Percentiles rank a stretch among this genome's conserved stretches.
phyloP scores from a whole-genome alignment of 2,329 filamentous ascomycete species.

The Aspergillus pseudoglaucus region DNA sequence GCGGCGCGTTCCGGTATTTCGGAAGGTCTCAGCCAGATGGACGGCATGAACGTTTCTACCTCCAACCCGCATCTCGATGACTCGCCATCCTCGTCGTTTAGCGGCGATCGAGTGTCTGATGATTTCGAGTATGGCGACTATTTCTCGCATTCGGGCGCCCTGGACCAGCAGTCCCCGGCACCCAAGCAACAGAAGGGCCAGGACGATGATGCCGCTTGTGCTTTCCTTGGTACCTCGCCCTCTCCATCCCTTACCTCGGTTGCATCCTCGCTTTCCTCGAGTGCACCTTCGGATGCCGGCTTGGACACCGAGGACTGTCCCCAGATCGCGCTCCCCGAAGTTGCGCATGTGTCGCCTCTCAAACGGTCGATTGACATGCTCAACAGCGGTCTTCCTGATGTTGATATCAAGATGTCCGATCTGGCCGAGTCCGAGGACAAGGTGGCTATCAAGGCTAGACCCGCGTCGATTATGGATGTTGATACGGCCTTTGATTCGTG shows the following conservation, averaged over 20 bases:
- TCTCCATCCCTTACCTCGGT: slow-evolving; percentile 38
- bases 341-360: slow-evolving; percentile 25
- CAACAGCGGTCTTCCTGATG: slow-evolving; percentile 30
- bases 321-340: slow-evolving; percentile 26
- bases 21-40: slow-evolving; percentile 38
- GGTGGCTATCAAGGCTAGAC: slow-evolving; percentile 33
- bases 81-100: slow-evolving; percentile 25
- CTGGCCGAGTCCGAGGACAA: slow-evolving; percentile 35
- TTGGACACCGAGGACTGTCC: slow-evolving; percentile 21
- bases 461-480: slow-evolving; percentile 24
- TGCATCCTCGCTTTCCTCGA: slow-evolving; percentile 37
- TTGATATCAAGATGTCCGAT: slow-evolving; percentile 32
- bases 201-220: slow-evolving; percentile 28
- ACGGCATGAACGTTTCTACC: slow-evolving; percentile 19
- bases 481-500: slow-evolving; percentile 47
- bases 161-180: slow-evolving; percentile 4
- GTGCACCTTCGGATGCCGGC: slow-evolving; percentile 27
- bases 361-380: slow-evolving; percentile 37
- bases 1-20: slow-evolving; percentile 30
- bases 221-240: slow-evolving; percentile 37
- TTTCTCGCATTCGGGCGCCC: slow-evolving; percentile 24
- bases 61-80: slow-evolving; percentile 25
- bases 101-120: slow-evolving; percentile 23
- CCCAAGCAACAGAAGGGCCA: slow-evolving; percentile 20
- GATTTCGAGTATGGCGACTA: slow-evolving; percentile 28